Evolutionary conservation across 2,329 filamentous ascomycete species (phyloP), one percentile per base, ranked within the genome.

Genomic region (Nemania diffusa): DNA sequence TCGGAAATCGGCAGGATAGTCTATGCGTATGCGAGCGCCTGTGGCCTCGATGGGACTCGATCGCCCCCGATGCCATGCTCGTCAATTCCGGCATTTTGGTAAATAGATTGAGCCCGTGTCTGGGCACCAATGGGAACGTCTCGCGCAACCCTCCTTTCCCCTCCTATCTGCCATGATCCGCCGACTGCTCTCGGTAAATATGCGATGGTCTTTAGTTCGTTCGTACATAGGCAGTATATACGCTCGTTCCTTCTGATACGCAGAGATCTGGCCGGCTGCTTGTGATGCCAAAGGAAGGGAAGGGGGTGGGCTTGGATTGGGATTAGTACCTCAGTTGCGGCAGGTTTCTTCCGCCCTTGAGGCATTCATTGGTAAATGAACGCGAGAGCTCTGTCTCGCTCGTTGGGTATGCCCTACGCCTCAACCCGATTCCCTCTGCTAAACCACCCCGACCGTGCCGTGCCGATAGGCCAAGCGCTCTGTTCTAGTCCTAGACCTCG

Each of bases 41-140:
- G 61, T 46, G 61, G 57, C 46, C 65, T 65, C 46, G 56, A 61
- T 48, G 44, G 44, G 50, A 65, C 46, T 65, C 62, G 57, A 65
- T 65, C 57, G 55, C 22, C 57, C 37, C 32, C 62, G 34, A 63
- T 66, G 58, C 50, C 22, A 64, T 64, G 26, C 51, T 66, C 37
- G 37, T 55, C 57, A 65, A 68, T 69, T 66, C 67, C 67, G 64
- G 67, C 64, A 69, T 48, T 69, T 63, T 69, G 67, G 67, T 66
- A 60, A 51, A 69, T 69, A 69, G 55, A 69, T 64, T 69, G 52
- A 61, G 44, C 50, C 67, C 67, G 60, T 67, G 59, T 69, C 67
- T 64, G 55, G 64, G 67, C 63, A 65, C 66, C 66, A 68, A 68
- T 68, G 24, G 20, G 57, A 37, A 53, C 26, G 32, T 42, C 37